phyloP scores from a whole-genome alignment of 2,329 filamentous ascomycete species.

The Aspergillus proliferans region DNA sequence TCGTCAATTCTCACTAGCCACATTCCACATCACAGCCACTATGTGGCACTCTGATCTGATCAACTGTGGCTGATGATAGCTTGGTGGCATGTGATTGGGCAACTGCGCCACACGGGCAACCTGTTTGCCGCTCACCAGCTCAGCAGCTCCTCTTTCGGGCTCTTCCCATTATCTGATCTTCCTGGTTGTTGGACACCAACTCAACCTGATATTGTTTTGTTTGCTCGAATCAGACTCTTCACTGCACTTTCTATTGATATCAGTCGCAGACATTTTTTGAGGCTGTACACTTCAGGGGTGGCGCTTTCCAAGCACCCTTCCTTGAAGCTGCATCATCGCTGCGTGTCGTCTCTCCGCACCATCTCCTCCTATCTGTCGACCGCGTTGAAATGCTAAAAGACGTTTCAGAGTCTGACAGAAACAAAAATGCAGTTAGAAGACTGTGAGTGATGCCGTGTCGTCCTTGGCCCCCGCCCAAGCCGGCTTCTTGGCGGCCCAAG shows the following conservation, averaged over 20 bases:
- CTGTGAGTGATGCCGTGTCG: constrained; percentile 52
- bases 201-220: neutral
- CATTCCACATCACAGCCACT: constrained; percentile 3
- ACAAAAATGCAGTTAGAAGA: constrained; percentile 83
- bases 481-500: neutral
- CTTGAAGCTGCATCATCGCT: constrained; percentile 21
- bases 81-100: neutral
- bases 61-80: neutral
- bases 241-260: neutral
- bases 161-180: neutral
- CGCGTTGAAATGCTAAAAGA: constrained; percentile 55
- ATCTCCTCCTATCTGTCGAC: constrained; percentile 12
- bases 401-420: constrained; percentile 61
- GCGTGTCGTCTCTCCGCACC: constrained; percentile 11
- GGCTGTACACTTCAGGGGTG: constrained; percentile 18
- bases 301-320: constrained; percentile 20
- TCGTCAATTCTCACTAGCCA: constrained; percentile 3
- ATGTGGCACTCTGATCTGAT: constrained; percentile 4
- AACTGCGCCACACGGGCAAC: constrained; percentile 5
- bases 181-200: neutral
- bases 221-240: neutral
- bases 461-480: neutral
- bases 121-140: neutral
- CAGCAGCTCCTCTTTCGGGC: neutral
- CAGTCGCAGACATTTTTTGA: neutral